Base-by-base conservation (phyloP, 805 yeast genomes). In the Metschnikowia corniflorae region DNA sequence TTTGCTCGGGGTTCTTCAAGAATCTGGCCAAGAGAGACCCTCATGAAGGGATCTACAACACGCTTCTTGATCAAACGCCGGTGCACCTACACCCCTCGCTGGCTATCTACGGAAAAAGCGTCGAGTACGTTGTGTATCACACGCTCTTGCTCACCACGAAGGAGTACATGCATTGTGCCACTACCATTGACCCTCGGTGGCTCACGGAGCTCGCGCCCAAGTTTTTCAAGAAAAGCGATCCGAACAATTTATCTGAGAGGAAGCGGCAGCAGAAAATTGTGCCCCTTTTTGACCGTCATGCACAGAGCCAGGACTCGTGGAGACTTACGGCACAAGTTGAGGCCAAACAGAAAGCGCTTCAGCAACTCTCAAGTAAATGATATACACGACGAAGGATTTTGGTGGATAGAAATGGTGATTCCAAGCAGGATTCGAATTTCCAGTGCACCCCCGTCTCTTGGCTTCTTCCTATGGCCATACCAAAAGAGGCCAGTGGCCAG, bases 131-230 rank as follows among this genome's bases (percentile, higher is more conserved):
- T 29, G 58, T 91, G 7, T 89, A 86, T 52, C 88, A 88, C 52
- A 84, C 88, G 21, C 69, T 88, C 35, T 75, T 88, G 20, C 69
- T 87, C 46, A 91, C 98, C 0, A 75, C 84, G 12, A 80, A 80
- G 53, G 97, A 91, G 68, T 93, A 85, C 54, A 87, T 91, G 96
- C 84, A 93, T 38, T 87, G 87, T 49, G 80, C 83, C 19, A 83
- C 89, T 13, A 73, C 75, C n/a, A 77, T 93, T 23, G 88, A 87
- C 34, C 85, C 95, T 0, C 71, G 70, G 44, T 86, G 96, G 96
- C 64, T 91, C 21, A 62, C 77, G 31, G 75, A 82, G 58, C 60
- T 58, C 31, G 87, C 89, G 6, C 86, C 89, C 3, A 78, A 75
- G 29, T 87, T 81, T 58, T 91, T 82, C 70, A 77, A 77, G 53